phyloP scores from a whole-genome alignment of 352 stramenopile species.

The Paralagenidium karlingii region DNA sequence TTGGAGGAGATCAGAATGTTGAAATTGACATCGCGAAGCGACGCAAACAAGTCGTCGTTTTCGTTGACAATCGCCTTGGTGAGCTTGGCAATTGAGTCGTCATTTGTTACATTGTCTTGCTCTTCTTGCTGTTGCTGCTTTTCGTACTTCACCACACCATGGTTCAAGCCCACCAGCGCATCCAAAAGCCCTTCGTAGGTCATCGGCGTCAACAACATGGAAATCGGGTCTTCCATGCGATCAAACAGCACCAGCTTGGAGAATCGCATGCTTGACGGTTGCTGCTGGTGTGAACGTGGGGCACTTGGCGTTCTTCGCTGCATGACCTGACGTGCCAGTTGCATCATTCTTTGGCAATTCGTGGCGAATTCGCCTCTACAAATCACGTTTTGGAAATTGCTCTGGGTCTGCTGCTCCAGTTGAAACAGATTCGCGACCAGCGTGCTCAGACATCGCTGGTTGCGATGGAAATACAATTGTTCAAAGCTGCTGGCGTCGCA shows the following conservation, averaged over 20 bases:
- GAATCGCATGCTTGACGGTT: too few species aligned
- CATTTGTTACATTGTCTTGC: too few species aligned
- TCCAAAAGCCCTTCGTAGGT: conserved; percentile 75
- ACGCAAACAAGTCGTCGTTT: conserved; percentile 48
- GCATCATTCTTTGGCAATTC: conserved; percentile 46
- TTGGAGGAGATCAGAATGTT: conserved; percentile 43
- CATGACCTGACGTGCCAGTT: conserved; percentile 29
- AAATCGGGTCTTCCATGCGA: conserved; percentile 65
- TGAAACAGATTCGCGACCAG: conserved; percentile 53
- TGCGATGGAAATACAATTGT: conserved; percentile 53
- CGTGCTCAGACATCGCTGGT: conserved; percentile 38
- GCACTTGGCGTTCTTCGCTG: too few species aligned
- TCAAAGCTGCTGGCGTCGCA: conserved; percentile 56
- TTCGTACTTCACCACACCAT: conserved; percentile 57
- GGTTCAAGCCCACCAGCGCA: conserved; percentile 52
- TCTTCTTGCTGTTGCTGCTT: conserved; percentile 1
- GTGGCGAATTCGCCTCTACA: conserved; percentile 39
- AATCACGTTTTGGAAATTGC: conserved; percentile 20
- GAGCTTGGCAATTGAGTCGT: conserved; percentile 15
- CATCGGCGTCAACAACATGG: conserved; percentile 73
- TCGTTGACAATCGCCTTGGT: conserved; percentile 52
- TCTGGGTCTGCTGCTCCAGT: conserved; percentile 22
- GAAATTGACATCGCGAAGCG: conserved; percentile 74
- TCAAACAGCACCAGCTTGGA: too few species aligned
- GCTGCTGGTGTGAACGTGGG: too few species aligned